Conservation (phyloP, 75 land plant genomes). For the Selaginella tamariscina region DNA sequence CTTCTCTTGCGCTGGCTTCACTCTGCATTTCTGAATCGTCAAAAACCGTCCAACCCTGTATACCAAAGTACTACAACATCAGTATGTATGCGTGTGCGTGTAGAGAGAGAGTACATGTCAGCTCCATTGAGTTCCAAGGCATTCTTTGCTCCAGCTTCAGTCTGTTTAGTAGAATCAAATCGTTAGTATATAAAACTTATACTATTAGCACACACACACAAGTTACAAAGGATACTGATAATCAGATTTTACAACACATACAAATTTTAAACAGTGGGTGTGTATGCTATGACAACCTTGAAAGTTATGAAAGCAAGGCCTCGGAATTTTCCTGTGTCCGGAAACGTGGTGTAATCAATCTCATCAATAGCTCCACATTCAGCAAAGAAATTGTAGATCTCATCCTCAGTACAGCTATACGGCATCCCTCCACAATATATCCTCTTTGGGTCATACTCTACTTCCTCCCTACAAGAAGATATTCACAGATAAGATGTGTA, state of each 20-base stretch:
- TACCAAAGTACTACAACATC: neutral
- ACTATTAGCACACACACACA: neutral
- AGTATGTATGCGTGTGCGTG: too few species aligned
- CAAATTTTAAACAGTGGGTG: too few species aligned
- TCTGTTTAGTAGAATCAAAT: conserved; percentile 31
- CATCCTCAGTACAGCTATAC: conserved; percentile 80
- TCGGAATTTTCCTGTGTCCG: conserved; percentile 85
- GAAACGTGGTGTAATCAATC: conserved; percentile 70
- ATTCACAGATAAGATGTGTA: neutral
- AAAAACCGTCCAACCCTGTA: conserved; percentile 77
- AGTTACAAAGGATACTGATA: neutral
- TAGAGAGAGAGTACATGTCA: conserved; percentile 45
- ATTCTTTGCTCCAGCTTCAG: conserved; percentile 70
- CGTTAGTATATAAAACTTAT: too few species aligned
- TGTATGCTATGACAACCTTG: conserved; percentile 33
- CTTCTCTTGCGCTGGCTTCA: conserved; percentile 11
- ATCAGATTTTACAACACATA: neutral
- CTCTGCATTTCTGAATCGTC: conserved; percentile 50
- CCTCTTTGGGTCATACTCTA: conserved; percentile 27
- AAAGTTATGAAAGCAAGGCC: conserved; percentile 81
- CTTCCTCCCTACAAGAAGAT: conserved; percentile 5
- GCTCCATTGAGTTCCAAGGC: conserved; percentile 80
- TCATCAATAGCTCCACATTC: conserved; percentile 83
- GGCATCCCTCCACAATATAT: conserved; percentile 97
- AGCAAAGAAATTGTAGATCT: conserved; percentile 65